Base-by-base conservation (phyloP, 345 rosid species). In the Rhizophora mangle region DNA sequence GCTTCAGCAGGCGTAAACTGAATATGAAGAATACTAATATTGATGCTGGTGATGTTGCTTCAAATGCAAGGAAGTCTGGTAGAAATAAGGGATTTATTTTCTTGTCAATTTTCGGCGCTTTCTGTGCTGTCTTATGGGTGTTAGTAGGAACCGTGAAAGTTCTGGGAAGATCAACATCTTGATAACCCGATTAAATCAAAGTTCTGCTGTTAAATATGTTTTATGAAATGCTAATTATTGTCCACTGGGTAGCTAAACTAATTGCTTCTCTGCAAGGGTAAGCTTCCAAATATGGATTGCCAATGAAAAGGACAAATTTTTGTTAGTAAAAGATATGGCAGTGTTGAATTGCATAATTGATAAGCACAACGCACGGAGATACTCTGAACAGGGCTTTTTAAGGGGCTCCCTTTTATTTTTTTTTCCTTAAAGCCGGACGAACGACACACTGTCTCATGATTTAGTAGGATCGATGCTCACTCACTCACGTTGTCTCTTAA, bases 41-140 rank as follows among this genome's bases (percentile, higher is more conserved):
- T 3, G 62, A 70, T 18, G 73, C 84, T 8, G 64, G 47, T 24
- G 72, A 60, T 62, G 75, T 36, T 55, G 70, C 80, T 51, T 75
- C 67, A 9, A 73, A 58, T 37, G 77, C 24, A n/a, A 76, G 74
- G 36, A 82, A 72, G 67, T 32, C 68, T 46, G 72, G 81, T 58
- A 63, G 72, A 67, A 73, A 26, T 39, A 79, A 70, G 68, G 74
- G 89, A 29, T 68, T 88, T 62, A 62, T 88, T 47, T 69, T 83
- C 56, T 67, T 88, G 30, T 86, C 85, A 1, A 68, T 84, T 58
- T 53, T 90, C 43, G 96, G 89, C 22, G 87, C 82, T 7, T 53
- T 86, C 36, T 84, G 78, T 76, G 92, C 89, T 49, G 60, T 90
- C 22, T 78, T 83, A 68, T 86, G 88, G 86, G 72, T 88, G 60